These are phyloP conservation scores for Sideroxylon spinosum DNA, from an alignment of 179 eudicot genomes.

Conservation along the genomic window DNA sequence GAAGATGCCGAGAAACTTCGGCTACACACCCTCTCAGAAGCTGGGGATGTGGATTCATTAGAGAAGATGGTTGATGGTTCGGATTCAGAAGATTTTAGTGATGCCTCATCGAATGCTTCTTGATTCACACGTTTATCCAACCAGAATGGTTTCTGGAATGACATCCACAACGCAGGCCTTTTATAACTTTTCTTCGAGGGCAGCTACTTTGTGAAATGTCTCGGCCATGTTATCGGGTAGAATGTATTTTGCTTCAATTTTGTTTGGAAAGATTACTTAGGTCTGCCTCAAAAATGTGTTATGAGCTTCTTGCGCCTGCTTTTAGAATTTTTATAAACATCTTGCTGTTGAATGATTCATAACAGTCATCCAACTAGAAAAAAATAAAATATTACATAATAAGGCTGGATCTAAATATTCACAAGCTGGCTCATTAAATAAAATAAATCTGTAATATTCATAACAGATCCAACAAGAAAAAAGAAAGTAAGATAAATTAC, in stretches of 20 bases:
- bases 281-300: no score
- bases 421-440: no score
- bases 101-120: slow-evolving; percentile 13
- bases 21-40: slow-evolving; percentile 56
- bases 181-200: background rate
- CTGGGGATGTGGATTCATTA: slow-evolving; percentile 69
- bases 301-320: no score
- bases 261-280: background rate
- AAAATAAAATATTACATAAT: no score
- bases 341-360: no score
- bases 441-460: no score
- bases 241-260: background rate
- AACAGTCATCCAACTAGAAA: no score
- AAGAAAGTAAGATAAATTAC: no score
- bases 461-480: no score
- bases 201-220: background rate
- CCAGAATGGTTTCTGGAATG: background rate
- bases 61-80: slow-evolving; percentile 67
- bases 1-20: slow-evolving; percentile 85
- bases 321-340: no score
- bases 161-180: background rate
- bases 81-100: slow-evolving; percentile 39
- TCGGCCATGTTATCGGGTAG: background rate
- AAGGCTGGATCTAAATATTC: no score
- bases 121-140: background rate